phyloP scores from a whole-genome alignment of 2,329 filamentous ascomycete genomes.

The Juglanconis juglandina region DNA sequence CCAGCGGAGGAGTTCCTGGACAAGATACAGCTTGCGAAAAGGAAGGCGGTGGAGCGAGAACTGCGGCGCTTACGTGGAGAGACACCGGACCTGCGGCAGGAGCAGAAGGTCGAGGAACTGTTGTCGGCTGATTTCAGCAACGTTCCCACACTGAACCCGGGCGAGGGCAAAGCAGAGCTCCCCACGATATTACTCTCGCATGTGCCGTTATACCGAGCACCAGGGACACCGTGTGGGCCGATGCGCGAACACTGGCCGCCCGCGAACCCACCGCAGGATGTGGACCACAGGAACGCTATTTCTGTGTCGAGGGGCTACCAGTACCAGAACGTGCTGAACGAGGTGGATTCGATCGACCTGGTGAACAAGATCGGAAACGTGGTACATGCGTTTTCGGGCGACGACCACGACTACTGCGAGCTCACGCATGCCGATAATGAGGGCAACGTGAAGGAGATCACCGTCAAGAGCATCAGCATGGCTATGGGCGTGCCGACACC shows the following conservation, averaged over 20 bases:
- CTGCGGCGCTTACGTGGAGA: slow-evolving; percentile 62
- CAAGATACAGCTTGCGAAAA: slow-evolving; percentile 60
- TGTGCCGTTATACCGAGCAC: slow-evolving; percentile 79
- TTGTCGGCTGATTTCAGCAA: slow-evolving; percentile 42
- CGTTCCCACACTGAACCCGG: slow-evolving; percentile 38
- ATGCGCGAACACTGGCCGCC: slow-evolving; percentile 81
- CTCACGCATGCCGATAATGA: slow-evolving; percentile 71
- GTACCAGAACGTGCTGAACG: slow-evolving; percentile 89
- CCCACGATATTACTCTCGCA: slow-evolving; percentile 89
- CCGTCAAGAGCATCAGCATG: slow-evolving; percentile 92
- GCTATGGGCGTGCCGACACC: slow-evolving; percentile 90
- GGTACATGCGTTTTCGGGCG: slow-evolving; percentile 84
- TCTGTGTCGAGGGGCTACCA: slow-evolving; percentile 79
- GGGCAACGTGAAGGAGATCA: slow-evolving; percentile 72
- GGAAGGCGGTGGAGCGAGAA: slow-evolving; percentile 66
- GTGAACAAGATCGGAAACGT: slow-evolving; percentile 78
- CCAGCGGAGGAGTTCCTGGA: slow-evolving; percentile 76
- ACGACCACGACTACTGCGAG: slow-evolving; percentile 98
- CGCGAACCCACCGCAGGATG: slow-evolving; percentile 55
- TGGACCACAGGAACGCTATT: slow-evolving; percentile 75
- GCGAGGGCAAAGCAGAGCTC: slow-evolving; percentile 56
- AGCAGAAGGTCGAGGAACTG: slow-evolving; percentile 58
- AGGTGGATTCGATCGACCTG: slow-evolving; percentile 70
- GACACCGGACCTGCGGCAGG: slow-evolving; percentile 51
- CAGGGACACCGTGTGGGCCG: slow-evolving; percentile 84